Evolutionary conservation across 2,329 filamentous ascomycete species (phyloP).

Genomic region (Alternaria postmessia): DNA sequence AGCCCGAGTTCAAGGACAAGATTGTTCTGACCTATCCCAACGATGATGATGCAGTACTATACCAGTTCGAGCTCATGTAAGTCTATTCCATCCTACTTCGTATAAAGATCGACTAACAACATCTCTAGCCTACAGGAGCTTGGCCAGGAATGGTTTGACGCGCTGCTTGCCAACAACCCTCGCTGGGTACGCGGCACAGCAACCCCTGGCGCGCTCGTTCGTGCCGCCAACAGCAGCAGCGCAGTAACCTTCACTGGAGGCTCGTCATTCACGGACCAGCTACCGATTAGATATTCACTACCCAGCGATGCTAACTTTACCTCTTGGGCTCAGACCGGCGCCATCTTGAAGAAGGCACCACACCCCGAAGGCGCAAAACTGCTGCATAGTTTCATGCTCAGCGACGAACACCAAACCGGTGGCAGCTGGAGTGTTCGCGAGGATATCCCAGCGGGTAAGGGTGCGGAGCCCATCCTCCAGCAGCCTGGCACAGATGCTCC

Average conservation of each 20-base stretch:
- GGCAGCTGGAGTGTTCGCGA: conserved; percentile 50
- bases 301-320: conserved; percentile 54
- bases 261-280: not conserved
- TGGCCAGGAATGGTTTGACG: conserved; percentile 59
- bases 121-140: conserved; percentile 43
- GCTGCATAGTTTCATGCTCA: conserved; percentile 59
- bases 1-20: conserved; percentile 58
- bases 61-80: conserved; percentile 58
- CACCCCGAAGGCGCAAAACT: conserved; percentile 62
- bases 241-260: conserved; percentile 28
- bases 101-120: not conserved
- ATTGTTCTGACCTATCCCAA: conserved; percentile 62
- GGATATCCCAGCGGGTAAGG: conserved; percentile 40
- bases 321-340: conserved; percentile 60
- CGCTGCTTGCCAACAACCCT: conserved; percentile 59
- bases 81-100: not conserved
- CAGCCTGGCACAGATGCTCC: conserved; percentile 49
- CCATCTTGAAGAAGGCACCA: conserved; percentile 59
- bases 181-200: conserved; percentile 62
- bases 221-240: conserved; percentile 30
- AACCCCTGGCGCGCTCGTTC: conserved; percentile 53
- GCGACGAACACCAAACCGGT: conserved; percentile 50
- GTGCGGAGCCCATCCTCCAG: conserved; percentile 41
- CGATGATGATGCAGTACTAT: conserved; percentile 65
- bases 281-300: conserved; percentile 15